Evolutionary conservation across 1,284 basidiomycete genomes (phyloP).

Genomic region (Boletus smithii): DNA sequence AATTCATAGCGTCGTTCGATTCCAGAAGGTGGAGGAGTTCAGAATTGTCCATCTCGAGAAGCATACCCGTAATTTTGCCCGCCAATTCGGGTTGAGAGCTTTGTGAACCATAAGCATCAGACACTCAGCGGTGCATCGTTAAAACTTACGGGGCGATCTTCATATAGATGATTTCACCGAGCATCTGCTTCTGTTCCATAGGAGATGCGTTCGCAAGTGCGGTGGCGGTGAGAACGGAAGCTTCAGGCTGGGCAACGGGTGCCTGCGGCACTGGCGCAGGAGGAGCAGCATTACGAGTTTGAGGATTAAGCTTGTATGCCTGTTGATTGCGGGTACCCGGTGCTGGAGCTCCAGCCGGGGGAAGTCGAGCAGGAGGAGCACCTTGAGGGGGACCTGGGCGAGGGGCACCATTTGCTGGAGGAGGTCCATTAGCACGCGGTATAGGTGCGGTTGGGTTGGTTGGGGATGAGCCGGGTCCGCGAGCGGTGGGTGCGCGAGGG

Average conservation of each 20-base stretch:
- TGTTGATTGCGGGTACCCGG: conserved; percentile 37
- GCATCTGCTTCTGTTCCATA: conserved; percentile 95
- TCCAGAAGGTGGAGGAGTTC: conserved; percentile 88
- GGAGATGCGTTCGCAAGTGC: conserved; percentile 73
- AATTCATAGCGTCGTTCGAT: conserved; percentile 72
- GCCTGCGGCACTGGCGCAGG: conserved; percentile 37
- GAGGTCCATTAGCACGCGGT: conserved; percentile 53
- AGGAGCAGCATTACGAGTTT: conserved; percentile 40
- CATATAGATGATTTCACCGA: conserved; percentile 92
- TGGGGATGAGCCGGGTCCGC: conserved; percentile 59
- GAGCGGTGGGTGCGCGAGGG: conserved; percentile 50
- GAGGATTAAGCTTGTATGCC: conserved; percentile 42
- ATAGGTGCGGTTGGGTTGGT: conserved; percentile 56
- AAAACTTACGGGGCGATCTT: conserved; percentile 72
- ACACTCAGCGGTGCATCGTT: conserved; percentile 9
- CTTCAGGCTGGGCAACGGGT: conserved; percentile 41
- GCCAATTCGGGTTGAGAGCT: conserved; percentile 83
- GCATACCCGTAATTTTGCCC: conserved; percentile 97
- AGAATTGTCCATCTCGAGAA: conserved; percentile 94
- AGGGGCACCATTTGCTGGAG: conserved; percentile 51
- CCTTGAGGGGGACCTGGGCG: conserved; percentile 48
- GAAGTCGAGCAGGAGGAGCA: conserved; percentile 40
- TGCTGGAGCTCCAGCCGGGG: conserved; percentile 43
- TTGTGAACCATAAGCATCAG: conserved; percentile 18
- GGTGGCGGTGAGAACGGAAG: conserved; percentile 47